A percentile compares a stretch with the other conserved stretches of the same genome.
These are phyloP conservation scores for Fomitiporia mediterranea DNA, from an alignment of 1,284 basidiomycete species.

Conservation along the genomic window DNA sequence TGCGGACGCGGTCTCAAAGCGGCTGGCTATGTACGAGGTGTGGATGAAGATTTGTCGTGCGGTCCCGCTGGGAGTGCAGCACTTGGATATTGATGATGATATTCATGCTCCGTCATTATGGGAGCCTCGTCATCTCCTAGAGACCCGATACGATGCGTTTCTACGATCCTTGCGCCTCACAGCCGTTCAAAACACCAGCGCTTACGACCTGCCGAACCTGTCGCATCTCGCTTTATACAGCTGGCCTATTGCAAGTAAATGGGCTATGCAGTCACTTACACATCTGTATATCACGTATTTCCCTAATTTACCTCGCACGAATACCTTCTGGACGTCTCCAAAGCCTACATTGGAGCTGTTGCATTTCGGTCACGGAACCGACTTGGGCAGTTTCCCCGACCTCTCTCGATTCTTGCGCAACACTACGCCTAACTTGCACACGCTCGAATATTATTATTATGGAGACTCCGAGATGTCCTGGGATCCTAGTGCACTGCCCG, in stretches of 20 bases:
- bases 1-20: constrained; percentile 6
- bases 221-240: constrained; percentile 1
- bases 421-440: constrained; percentile 1
- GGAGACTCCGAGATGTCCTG: constrained; percentile 10
- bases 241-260: constrained; percentile 7
- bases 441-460: constrained; percentile 15
- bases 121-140: constrained; percentile 1
- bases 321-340: constrained; percentile 1
- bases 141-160: background rate
- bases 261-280: constrained; percentile 5
- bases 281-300: constrained; percentile 4
- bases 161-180: constrained; percentile 7
- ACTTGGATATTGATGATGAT: constrained; percentile 12
- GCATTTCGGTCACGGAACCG: constrained; percentile 12
- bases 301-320: constrained; percentile 6
- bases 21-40: constrained; percentile 1
- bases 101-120: background rate
- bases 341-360: constrained; percentile 1
- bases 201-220: constrained; percentile 1
- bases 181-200: constrained; percentile 1
- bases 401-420: background rate
- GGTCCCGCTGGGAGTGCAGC: constrained; percentile 7
- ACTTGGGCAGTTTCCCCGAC: constrained; percentile 8
- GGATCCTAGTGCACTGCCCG: constrained; percentile 7
- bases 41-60: constrained; percentile 11